Evolutionary conservation across 2,329 filamentous ascomycete genomes (phyloP).

Genomic region (Byssochlamys sp.): DNA sequence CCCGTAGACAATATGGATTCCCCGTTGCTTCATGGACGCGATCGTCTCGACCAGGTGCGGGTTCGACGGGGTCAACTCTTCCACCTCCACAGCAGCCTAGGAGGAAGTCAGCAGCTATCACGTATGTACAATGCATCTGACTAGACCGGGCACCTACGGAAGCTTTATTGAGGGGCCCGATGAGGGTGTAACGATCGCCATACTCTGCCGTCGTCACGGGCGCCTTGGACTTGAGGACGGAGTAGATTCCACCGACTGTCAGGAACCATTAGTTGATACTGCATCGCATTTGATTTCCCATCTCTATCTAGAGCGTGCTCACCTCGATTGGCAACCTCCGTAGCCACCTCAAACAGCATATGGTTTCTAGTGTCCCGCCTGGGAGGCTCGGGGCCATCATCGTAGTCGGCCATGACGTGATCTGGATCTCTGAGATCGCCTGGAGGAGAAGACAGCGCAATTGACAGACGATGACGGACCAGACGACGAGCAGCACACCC

Average conservation of each 20-base stretch:
- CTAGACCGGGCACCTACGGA: conserved; percentile 54
- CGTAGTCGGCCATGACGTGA: conserved; percentile 69
- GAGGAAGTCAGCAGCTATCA: background rate
- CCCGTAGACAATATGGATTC: conserved; percentile 82
- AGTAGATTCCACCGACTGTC: conserved; percentile 93
- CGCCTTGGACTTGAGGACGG: conserved; percentile 96
- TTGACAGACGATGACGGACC: background rate
- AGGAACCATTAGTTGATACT: conserved; percentile 8
- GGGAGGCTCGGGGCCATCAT: conserved; percentile 52
- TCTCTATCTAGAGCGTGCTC: conserved; percentile 5
- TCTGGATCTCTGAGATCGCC: conserved; percentile 38
- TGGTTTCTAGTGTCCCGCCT: conserved; percentile 81
- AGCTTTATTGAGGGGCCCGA: conserved; percentile 83
- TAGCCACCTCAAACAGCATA: conserved; percentile 90
- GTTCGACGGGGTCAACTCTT: conserved; percentile 76
- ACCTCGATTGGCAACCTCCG: conserved; percentile 95
- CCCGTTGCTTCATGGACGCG: conserved; percentile 82
- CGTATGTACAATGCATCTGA: background rate
- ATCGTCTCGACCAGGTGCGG: conserved; percentile 74
- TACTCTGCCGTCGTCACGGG: conserved; percentile 96
- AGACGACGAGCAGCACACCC: background rate
- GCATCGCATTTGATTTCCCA: conserved; percentile 1
- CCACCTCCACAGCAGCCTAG: conserved; percentile 92
- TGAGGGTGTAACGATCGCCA: conserved; percentile 91
- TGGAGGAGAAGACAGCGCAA: background rate